Percentiles rank a stretch among this genome's conserved stretches.
Conservation (phyloP, 208 protist species). For the Trypanosoma theileri region DNA sequence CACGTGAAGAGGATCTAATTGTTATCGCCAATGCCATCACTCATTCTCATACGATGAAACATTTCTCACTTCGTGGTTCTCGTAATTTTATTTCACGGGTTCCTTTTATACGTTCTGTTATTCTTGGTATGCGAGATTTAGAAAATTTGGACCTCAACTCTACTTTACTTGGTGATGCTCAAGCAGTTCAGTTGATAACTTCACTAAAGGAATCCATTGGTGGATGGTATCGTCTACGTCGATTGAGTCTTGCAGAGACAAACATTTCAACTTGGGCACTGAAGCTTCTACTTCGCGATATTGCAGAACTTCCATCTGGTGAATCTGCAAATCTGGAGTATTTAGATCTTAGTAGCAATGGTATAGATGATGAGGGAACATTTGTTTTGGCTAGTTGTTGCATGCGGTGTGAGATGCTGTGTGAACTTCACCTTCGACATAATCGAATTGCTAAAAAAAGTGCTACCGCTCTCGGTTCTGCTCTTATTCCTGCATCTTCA, state of each 20-base stretch:
- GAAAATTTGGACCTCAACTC: slow-evolving; percentile 43
- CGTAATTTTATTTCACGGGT: slow-evolving; percentile 24
- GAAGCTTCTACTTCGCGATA: slow-evolving; percentile 27
- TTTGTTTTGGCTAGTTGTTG: slow-evolving; percentile 52
- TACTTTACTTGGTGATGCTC: slow-evolving; percentile 47
- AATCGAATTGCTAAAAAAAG: slow-evolving; percentile 45
- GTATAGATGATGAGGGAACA: slow-evolving; percentile 40
- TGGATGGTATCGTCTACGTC: slow-evolving; percentile 57
- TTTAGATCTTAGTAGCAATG: slow-evolving; percentile 52
- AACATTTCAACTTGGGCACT: slow-evolving; percentile 42
- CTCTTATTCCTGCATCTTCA: slow-evolving; percentile 33
- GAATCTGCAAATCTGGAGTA: slow-evolving; percentile 27
- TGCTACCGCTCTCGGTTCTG: slow-evolving; percentile 32
- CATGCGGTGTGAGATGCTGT: slow-evolving; percentile 40
- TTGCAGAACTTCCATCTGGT: slow-evolving; percentile 15
- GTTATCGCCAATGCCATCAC: slow-evolving; percentile 29
- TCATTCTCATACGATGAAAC: slow-evolving; percentile 24
- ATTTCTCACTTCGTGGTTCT: slow-evolving; percentile 46
- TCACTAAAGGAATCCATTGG: slow-evolving; percentile 36
- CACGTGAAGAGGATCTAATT: slow-evolving; percentile 26
- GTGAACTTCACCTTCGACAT: slow-evolving; percentile 53
- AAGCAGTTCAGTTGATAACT: slow-evolving; percentile 31
- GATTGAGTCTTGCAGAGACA: slow-evolving; percentile 57
- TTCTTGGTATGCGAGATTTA: slow-evolving; percentile 30
- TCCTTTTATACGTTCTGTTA: slow-evolving; percentile 8